phyloP scores from a whole-genome alignment of 169 alveolate species.

The Amoebophrya sp. region DNA sequence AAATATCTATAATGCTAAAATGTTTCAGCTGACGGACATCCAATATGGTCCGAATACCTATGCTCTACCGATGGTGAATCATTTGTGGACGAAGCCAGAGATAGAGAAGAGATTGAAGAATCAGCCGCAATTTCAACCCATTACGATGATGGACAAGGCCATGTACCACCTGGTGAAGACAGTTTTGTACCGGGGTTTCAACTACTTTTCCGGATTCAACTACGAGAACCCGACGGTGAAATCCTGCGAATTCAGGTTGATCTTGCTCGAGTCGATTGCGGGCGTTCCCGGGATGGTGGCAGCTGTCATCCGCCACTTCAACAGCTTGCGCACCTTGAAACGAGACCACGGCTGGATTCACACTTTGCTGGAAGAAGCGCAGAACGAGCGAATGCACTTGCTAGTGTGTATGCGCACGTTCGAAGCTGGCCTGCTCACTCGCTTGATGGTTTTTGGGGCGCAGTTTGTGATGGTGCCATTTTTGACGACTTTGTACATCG shows the following conservation, averaged over 20 bases:
- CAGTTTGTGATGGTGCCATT: conserved; percentile 48
- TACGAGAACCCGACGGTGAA: background rate
- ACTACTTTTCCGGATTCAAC: background rate
- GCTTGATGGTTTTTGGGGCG: conserved; percentile 40
- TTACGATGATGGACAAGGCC: background rate
- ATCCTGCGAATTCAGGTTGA: conserved; percentile 2
- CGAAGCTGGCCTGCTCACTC: conserved; percentile 46
- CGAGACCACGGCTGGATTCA: conserved; percentile 59
- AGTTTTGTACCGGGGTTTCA: background rate
- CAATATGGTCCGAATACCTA: no score
- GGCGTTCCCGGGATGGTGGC: conserved; percentile 59
- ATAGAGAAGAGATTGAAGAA: no score
- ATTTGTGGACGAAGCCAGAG: no score
- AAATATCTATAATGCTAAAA: no score
- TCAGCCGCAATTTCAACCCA: no score
- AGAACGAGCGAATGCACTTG: conserved; percentile 58
- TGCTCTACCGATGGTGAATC: no score
- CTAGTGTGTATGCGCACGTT: conserved; percentile 45
- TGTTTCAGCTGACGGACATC: no score
- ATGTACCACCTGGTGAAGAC: conserved; percentile 23
- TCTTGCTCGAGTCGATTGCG: conserved; percentile 28
- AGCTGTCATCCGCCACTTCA: conserved; percentile 55
- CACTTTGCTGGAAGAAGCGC: conserved; percentile 58
- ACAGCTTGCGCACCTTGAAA: conserved; percentile 52
- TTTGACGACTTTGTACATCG: conserved; percentile 37